A percentile compares a stretch with the other conserved stretches of the same genome.
Evolutionary conservation across 352 stramenopile genomes (phyloP).

Genomic region (Phytophthora fragariaefolia): DNA sequence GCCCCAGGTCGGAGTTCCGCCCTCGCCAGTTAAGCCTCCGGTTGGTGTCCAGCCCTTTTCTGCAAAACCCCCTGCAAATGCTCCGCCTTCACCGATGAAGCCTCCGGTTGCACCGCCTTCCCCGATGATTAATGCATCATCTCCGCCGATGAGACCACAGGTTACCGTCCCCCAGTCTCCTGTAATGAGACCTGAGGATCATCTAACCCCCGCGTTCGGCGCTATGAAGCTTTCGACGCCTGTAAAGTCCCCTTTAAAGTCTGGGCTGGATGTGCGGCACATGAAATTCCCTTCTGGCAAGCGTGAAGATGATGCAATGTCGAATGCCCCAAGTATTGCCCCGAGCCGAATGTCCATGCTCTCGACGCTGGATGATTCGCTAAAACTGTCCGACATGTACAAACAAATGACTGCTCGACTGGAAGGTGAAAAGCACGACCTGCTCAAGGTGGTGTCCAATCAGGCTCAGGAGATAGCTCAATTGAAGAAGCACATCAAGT

Average conservation of each 20-base stretch:
- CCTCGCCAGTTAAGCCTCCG: slow-evolving; percentile 14
- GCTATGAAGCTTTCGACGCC: slow-evolving; percentile 30
- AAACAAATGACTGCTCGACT: slow-evolving; percentile 81
- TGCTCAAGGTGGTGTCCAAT: slow-evolving; percentile 70
- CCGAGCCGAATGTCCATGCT: slow-evolving; percentile 46
- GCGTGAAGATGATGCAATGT: slow-evolving; percentile 42
- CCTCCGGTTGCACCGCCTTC: slow-evolving; percentile 1
- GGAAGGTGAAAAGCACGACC: slow-evolving; percentile 77
- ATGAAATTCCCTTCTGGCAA: slow-evolving; percentile 34
- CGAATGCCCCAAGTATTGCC: slow-evolving; percentile 39
- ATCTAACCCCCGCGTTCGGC: slow-evolving; percentile 20
- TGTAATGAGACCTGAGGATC: slow-evolving; percentile 27
- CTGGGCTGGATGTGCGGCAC: slow-evolving; percentile 29
- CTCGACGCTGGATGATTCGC: slow-evolving; percentile 62
- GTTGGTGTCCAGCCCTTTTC: slow-evolving; percentile 4
- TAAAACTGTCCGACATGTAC: slow-evolving; percentile 83
- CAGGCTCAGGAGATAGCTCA: slow-evolving; percentile 79
- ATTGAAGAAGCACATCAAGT: slow-evolving; percentile 80
- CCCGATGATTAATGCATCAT: slow-evolving; percentile 15
- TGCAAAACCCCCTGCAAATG: slow-evolving; percentile 9
- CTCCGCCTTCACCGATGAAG: slow-evolving; percentile 18
- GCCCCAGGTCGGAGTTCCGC: slow-evolving; percentile 2
- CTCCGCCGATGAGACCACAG: slow-evolving; percentile 16
- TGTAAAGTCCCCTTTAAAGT: slow-evolving; percentile 31
- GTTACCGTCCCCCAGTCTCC: slow-evolving; percentile 25